Conservation (phyloP, 2,329 filamentous ascomycete genomes). For the Alternaria dauci region DNA sequence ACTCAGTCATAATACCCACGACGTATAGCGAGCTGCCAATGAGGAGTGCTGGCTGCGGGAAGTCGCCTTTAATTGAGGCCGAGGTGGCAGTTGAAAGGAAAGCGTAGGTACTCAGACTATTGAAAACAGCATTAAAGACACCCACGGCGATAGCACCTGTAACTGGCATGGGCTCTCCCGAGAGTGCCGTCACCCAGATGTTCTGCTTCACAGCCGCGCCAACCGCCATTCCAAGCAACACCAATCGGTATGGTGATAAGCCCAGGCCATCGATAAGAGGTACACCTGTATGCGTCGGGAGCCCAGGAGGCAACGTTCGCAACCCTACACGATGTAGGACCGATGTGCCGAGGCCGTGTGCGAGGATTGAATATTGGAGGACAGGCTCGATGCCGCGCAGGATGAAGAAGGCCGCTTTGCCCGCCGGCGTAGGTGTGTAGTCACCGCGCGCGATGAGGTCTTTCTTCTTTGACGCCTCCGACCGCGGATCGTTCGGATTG, state of each 20-base stretch:
- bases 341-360: constrained; percentile 50
- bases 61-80: constrained; percentile 50
- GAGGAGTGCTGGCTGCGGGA: constrained; percentile 54
- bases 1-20: constrained; percentile 63
- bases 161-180: constrained; percentile 61
- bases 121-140: constrained; percentile 63
- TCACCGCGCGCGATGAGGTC: constrained; percentile 55
- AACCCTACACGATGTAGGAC: constrained; percentile 60
- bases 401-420: constrained; percentile 55
- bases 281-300: constrained; percentile 52
- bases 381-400: constrained; percentile 58
- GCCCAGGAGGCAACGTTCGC: constrained; percentile 53
- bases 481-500: constrained; percentile 34
- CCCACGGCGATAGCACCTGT: constrained; percentile 55
- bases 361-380: constrained; percentile 61
- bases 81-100: constrained; percentile 62
- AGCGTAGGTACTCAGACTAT: constrained; percentile 64
- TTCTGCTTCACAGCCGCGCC: constrained; percentile 65
- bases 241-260: constrained; percentile 60
- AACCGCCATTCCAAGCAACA: constrained; percentile 63
- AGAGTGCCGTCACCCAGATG: constrained; percentile 60
- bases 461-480: constrained; percentile 38
- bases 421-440: constrained; percentile 51
- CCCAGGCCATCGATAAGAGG: constrained; percentile 54
- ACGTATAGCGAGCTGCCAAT: constrained; percentile 61